phyloP scores from a whole-genome alignment of 345 rosid genomes.

The Trapa bicornis region DNA sequence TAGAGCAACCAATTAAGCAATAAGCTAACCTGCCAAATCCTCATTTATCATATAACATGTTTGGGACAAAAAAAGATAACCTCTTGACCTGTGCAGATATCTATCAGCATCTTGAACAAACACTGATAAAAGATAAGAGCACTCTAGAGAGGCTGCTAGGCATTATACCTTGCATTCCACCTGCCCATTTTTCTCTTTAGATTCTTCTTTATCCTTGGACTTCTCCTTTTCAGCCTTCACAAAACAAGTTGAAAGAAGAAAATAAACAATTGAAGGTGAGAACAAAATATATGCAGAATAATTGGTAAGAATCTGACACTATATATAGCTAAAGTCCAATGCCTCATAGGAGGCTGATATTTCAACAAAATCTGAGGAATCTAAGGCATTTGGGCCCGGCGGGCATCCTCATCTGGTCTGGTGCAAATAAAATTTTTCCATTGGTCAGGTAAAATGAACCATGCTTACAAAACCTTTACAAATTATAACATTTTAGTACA shows the following conservation, averaged over 20 bases:
- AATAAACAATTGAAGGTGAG: neutral
- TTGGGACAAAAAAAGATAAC: neutral
- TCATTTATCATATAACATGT: neutral
- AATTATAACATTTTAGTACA: too few species aligned
- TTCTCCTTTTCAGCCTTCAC: conserved; percentile 53
- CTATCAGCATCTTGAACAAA: neutral
- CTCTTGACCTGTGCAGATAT: neutral
- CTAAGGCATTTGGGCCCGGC: too few species aligned
- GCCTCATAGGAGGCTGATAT: neutral
- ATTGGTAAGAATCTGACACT: neutral
- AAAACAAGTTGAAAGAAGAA: neutral
- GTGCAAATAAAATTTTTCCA: too few species aligned
- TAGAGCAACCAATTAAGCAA: neutral
- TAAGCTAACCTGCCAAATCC: neutral
- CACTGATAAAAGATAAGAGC: neutral
- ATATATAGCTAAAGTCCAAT: neutral
- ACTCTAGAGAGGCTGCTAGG: neutral
- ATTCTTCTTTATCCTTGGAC: conserved; percentile 50
- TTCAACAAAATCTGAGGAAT: too few species aligned
- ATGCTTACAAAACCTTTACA: too few species aligned
- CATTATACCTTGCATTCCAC: conserved; percentile 80
- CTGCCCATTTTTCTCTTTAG: conserved; percentile 36
- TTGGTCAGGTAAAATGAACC: too few species aligned
- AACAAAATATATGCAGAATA: neutral
- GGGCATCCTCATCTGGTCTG: too few species aligned